These are phyloP conservation scores for Dryadomyces sulphureus DNA, from an alignment of 2,329 filamentous ascomycete genomes.

Conservation along the genomic window DNA sequence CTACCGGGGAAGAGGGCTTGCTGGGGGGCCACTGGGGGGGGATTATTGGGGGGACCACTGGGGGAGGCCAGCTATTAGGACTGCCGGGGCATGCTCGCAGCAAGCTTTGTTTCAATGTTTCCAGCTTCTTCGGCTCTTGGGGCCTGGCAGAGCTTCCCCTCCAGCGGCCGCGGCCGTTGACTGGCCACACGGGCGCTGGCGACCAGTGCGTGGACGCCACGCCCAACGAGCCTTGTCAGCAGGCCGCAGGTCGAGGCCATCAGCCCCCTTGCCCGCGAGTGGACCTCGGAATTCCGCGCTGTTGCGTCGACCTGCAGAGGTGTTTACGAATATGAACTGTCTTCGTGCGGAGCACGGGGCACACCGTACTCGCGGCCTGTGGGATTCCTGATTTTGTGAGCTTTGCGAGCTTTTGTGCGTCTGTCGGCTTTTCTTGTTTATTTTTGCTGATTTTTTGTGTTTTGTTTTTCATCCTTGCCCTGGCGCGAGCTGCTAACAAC, in stretches of 20 bases:
- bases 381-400: neutral
- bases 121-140: conserved; percentile 13
- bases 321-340: neutral
- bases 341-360: too few species aligned
- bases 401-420: neutral
- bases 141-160: conserved; percentile 7
- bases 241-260: neutral
- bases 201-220: neutral
- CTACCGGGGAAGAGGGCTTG: too few species aligned
- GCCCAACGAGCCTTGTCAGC: neutral
- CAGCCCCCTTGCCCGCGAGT: neutral
- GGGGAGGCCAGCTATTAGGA: too few species aligned
- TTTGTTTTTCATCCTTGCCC: too few species aligned
- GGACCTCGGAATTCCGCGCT: neutral
- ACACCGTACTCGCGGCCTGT: too few species aligned
- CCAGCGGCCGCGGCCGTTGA: too few species aligned
- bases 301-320: neutral
- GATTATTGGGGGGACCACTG: too few species aligned
- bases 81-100: too few species aligned
- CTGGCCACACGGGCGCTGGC: neutral
- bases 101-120: neutral
- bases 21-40: too few species aligned
- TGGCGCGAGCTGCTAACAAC: too few species aligned
- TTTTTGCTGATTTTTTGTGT: neutral
- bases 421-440: neutral